Percentiles rank a stretch among this genome's conserved stretches.
Evolutionary conservation across 805 yeast genomes (phyloP).

Genomic region (Suhomyces prunicola): DNA sequence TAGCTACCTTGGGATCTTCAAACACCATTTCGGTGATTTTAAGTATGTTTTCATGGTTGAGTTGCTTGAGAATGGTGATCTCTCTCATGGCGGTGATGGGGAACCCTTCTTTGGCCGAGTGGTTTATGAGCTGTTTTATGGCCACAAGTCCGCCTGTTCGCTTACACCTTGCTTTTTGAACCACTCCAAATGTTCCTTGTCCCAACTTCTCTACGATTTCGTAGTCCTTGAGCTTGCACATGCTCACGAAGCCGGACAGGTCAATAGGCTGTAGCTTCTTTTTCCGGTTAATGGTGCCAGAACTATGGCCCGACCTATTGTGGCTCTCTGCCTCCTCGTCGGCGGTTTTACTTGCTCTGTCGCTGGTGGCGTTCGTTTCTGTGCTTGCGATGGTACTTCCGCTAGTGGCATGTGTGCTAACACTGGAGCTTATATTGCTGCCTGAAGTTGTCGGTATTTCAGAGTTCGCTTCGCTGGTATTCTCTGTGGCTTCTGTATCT

Average conservation of each 20-base stretch:
- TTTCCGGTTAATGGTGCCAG: neutral
- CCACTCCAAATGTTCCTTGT: conserved; percentile 61
- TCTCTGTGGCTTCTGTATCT: neutral
- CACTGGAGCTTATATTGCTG: neutral
- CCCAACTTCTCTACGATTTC: conserved; percentile 38
- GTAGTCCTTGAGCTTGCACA: conserved; percentile 31
- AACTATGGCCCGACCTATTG: neutral
- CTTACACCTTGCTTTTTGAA: conserved; percentile 66
- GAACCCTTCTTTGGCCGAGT: conserved; percentile 74
- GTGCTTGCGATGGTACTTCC: neutral
- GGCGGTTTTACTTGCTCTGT: neutral
- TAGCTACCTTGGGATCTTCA: conserved; percentile 28
- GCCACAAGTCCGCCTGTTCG: conserved; percentile 70
- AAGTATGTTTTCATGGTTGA: conserved; percentile 69
- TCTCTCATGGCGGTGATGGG: conserved; percentile 96
- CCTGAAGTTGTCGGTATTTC: neutral
- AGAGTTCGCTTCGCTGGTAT: neutral
- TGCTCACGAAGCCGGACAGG: conserved; percentile 21
- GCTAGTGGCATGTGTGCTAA: neutral
- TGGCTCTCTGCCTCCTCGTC: neutral
- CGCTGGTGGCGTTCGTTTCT: neutral
- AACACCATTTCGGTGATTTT: conserved; percentile 78
- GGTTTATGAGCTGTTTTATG: conserved; percentile 77
- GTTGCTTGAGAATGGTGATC: conserved; percentile 70
- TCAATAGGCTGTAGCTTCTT: conserved; percentile 1